Percentiles rank a stretch among this genome's conserved stretches.
Conservation (phyloP, 1,139 yeast species). For the Eremothecium cymbalariae region DNA sequence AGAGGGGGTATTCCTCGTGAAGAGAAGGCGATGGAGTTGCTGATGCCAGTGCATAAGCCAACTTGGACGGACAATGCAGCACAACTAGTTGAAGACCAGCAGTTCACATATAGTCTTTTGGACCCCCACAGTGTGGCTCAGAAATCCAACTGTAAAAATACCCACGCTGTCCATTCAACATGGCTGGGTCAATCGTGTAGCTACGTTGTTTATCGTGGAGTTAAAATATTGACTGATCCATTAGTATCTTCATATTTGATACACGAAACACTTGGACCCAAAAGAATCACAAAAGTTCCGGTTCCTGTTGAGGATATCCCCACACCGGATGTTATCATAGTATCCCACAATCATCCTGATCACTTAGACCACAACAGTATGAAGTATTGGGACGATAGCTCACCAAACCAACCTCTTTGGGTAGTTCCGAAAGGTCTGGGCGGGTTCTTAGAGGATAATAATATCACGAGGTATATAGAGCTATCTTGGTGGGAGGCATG, state of each 20-base stretch:
- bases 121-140: neutral
- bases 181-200: constrained; percentile 95
- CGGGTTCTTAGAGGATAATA: constrained; percentile 46
- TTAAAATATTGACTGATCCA: constrained; percentile 80
- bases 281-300: constrained; percentile 67
- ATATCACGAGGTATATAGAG: constrained; percentile 47
- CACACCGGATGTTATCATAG: constrained; percentile 60
- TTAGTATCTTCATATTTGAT: constrained; percentile 63
- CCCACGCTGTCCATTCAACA: constrained; percentile 40
- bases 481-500: constrained; percentile 89
- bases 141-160: neutral
- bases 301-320: constrained; percentile 57
- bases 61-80: constrained; percentile 20
- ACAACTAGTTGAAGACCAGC: constrained; percentile 1
- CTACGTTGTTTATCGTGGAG: constrained; percentile 58
- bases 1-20: constrained; percentile 61
- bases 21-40: constrained; percentile 39
- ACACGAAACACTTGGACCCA: constrained; percentile 64
- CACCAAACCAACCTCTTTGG: constrained; percentile 45
- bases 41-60: constrained; percentile 55
- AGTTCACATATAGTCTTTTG: neutral
- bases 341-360: constrained; percentile 93
- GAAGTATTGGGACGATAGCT: constrained; percentile 45
- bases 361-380: constrained; percentile 67
- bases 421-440: constrained; percentile 78